Evolutionary conservation across 371 early-diverging fungal genomes (phyloP), one percentile per base, ranked within the genome.

Genomic region (Rhizopus sp.): DNA sequence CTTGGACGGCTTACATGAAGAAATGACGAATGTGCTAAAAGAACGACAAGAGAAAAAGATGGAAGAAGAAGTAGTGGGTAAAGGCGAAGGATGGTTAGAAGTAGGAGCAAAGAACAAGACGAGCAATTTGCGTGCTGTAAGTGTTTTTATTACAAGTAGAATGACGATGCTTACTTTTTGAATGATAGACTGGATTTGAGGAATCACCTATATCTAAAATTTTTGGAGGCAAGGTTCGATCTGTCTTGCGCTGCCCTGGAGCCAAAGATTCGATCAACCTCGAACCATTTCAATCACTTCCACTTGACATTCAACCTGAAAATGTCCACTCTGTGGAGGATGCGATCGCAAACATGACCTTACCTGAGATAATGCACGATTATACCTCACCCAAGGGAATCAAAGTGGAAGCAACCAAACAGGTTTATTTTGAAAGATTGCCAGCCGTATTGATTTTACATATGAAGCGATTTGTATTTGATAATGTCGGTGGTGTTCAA

Each of bases 401-500:
- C 2, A 62, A 82, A 62, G 92, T 91, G 15, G 84, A 86, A 16
- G 93, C 91, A 1, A 93, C 93, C 13, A 96, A 96, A 64, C 93
- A 94, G 70, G 82, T 81, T 12, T 82, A 81, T 55, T 65, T 98
- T 16, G 96, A 96, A 44, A 70, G 59, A 4, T 72, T 93, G n/a
- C 99, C 99, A 5, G 91, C 95, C 2, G 88, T 99, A 1, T 80
- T 98, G 30, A 85, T 97, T n/a, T 77, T 99, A n/a, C 96, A 96
- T 55, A 77, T 98, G 60, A 99, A 98, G 71, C 88, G 96, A 10
- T 96, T 98, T 73, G 86, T 89, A 13, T 98, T 89, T 74, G 84
- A 90, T 65, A 79, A 80, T 57, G 78, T 85, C 35, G 87, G 88
- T 30, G 91, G 91, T 29, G 88, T 89, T 7, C 89, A 89, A 61